These are phyloP conservation scores for Polysphondylium violaceum DNA, from an alignment of 78 protist species.

Conservation along the genomic window DNA sequence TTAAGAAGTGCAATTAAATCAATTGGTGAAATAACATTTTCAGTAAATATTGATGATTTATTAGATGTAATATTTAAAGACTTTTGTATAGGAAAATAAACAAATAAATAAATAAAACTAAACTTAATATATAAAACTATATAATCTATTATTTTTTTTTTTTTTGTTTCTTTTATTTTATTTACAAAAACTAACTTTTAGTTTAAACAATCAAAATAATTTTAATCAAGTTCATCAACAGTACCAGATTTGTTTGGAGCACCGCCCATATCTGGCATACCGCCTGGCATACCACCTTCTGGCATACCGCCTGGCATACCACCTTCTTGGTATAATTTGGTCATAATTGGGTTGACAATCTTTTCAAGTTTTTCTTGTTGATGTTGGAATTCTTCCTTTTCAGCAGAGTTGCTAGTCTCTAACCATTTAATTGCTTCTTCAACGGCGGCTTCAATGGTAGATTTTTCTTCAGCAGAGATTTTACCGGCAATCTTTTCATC, in stretches of 20 bases:
- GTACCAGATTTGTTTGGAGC: slow-evolving; percentile 26
- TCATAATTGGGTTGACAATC: slow-evolving; percentile 93
- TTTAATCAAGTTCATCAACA: slow-evolving; percentile 55
- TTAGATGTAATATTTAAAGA: slow-evolving; percentile 90
- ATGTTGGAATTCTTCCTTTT: slow-evolving; percentile 92
- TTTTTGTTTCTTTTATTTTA: too few species aligned
- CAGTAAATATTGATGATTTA: slow-evolving; percentile 86
- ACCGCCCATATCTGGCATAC: slow-evolving; percentile 46
- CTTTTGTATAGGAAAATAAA: slow-evolving; percentile 93
- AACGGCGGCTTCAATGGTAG: slow-evolving; percentile 82
- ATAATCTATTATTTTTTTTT: too few species aligned
- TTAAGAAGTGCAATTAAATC: slow-evolving; percentile 77
- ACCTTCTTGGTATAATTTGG: slow-evolving; percentile 87
- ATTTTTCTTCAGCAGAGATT: slow-evolving; percentile 96
- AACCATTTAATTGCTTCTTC: slow-evolving; percentile 95
- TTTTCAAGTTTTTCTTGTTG: slow-evolving; percentile 92
- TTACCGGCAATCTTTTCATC: slow-evolving; percentile 93
- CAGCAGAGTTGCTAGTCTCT: slow-evolving; percentile 89
- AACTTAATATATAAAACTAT: too few species aligned
- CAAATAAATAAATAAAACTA: too few species aligned
- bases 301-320: slow-evolving; percentile 84
- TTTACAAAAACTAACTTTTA: too few species aligned
- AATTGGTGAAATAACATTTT: slow-evolving; percentile 79
- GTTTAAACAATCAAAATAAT: too few species aligned
- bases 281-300: slow-evolving; percentile 80